Evolutionary conservation across 2,329 filamentous ascomycete species (phyloP).

Genomic region (Neopestalotiopsis rosae): DNA sequence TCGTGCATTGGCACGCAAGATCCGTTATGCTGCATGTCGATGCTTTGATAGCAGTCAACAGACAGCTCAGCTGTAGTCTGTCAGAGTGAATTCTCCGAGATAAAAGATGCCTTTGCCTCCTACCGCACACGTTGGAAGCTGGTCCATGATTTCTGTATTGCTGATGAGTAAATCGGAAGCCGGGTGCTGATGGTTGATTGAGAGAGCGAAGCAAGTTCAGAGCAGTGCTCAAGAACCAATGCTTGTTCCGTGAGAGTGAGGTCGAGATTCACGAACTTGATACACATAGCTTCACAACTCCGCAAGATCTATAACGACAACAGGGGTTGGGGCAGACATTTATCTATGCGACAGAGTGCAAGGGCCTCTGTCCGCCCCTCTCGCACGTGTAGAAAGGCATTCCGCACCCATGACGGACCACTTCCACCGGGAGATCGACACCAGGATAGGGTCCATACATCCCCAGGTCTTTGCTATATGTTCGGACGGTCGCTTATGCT

Average conservation of each 20-base stretch:
- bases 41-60: constrained; percentile 16
- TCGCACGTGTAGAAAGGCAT: neutral
- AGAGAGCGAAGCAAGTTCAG: neutral
- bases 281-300: neutral
- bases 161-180: neutral
- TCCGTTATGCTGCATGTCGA: constrained; percentile 22
- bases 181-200: neutral
- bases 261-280: neutral
- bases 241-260: neutral
- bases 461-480: neutral
- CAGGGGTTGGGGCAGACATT: neutral
- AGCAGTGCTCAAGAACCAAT: neutral
- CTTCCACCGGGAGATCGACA: neutral
- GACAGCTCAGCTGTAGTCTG: constrained; percentile 18
- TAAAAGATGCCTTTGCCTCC: neutral
- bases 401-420: neutral
- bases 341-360: neutral
- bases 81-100: neutral
- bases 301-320: neutral
- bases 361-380: neutral
- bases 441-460: neutral
- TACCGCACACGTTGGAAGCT: constrained; percentile 19
- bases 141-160: neutral
- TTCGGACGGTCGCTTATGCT: too few species aligned
- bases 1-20: constrained; percentile 21